Base-by-base conservation (phyloP, 306 rosid genomes). In the Mimosa pudica region DNA sequence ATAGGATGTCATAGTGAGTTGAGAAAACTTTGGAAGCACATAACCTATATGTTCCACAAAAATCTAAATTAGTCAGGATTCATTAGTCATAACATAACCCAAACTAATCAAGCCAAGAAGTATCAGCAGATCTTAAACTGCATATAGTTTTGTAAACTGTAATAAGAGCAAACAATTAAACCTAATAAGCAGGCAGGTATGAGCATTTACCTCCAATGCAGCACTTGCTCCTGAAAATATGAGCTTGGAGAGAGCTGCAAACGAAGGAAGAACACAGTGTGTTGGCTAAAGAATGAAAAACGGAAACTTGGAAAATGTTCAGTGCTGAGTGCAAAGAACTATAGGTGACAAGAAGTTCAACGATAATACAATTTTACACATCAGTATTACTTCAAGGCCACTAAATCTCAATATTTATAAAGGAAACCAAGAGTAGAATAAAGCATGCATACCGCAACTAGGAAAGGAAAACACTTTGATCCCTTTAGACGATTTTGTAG, bases 391-490 rank as follows among this genome's bases (percentile, higher is more conserved):
- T 65, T 55, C 54, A 69, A 16, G 45, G 51, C 60, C 76, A 64
- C 70, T 64, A 77, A 74, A 46, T 51, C 77, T 8, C 32, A 67
- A 35, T 42, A 69, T 10, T 47, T 48, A 64, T 18, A 72, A 79
- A 76, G 13, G n/a, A 80, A 41, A 73, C 5, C 71, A 70, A 69
- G 79, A 64, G 58, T 24, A 74, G 42, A 58, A 38, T 75, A 73
- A 47, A 79, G 47, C 17, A 38, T 84, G 85, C 93, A 8, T 90
- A 91, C 97, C 99, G 96, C 99, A 47, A 86, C 93, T 38, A 88
- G 77, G 69, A 93, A 91, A 82, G 99, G 99, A 82, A 95, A 90
- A 98, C 99, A 95, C 90, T 88, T 95, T 47, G 98, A 96, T 83
- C 99, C 98, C 90, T 91, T 92, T 41, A 95, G 77, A 67, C 82